Evolutionary conservation across 805 yeast species (phyloP).

Genomic region (Wickerhamomyces canadensis): DNA sequence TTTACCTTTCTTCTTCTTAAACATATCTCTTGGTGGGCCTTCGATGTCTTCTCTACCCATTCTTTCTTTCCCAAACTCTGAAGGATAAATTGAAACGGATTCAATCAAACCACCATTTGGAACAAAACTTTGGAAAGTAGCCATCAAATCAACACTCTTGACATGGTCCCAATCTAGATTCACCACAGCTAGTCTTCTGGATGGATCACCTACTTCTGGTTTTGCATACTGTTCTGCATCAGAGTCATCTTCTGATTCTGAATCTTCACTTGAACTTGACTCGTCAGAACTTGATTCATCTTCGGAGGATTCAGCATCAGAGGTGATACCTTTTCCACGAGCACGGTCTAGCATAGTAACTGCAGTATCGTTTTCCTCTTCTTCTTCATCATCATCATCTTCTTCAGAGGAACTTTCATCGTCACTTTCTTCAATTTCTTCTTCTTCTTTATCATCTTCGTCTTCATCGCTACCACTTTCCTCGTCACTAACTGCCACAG

Average conservation of each 20-base stretch:
- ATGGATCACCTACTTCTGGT: conserved; percentile 86
- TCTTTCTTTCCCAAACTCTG: conserved; percentile 89
- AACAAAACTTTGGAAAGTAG: conserved; percentile 80
- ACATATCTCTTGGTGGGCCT: conserved; percentile 89
- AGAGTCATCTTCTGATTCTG: conserved; percentile 46
- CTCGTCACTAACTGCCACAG: too few species aligned
- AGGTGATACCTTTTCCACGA: conserved; percentile 55
- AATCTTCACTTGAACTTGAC: conserved; percentile 31
- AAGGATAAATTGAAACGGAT: conserved; percentile 73
- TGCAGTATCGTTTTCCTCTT: conserved; percentile 19
- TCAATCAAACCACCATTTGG: conserved; percentile 67
- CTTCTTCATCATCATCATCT: conserved; percentile 9
- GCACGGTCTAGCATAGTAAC: conserved; percentile 44
- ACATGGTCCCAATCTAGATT: conserved; percentile 97
- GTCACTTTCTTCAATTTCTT: conserved; percentile 7
- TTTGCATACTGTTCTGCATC: conserved; percentile 49
- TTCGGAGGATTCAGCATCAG: conserved; percentile 34
- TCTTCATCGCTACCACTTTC: conserved; percentile 7
- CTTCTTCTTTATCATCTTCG: conserved; percentile 13
- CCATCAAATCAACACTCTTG: conserved; percentile 81
- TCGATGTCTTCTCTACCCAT: conserved; percentile 85
- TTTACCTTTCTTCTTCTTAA: conserved; percentile 41
- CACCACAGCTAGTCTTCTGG: conserved; percentile 80
- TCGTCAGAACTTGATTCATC: conserved; percentile 40
- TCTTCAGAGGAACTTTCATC: too few species aligned